These are phyloP conservation scores for Colletotrichum tamarilloi DNA, from an alignment of 2,329 filamentous ascomycete genomes.

Conservation along the genomic window DNA sequence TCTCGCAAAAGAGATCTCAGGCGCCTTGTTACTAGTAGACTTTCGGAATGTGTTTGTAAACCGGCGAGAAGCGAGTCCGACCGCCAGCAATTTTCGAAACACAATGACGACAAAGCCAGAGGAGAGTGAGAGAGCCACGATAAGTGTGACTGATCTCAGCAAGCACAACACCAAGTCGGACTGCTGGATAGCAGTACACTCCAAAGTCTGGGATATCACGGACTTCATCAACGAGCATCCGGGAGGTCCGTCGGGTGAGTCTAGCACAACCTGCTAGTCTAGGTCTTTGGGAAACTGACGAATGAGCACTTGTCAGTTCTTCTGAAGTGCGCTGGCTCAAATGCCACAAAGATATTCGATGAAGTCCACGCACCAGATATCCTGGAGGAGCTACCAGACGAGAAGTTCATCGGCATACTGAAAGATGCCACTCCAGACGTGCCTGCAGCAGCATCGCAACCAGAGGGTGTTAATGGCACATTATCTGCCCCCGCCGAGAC, in stretches of 20 bases:
- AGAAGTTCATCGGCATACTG: constrained; percentile 41
- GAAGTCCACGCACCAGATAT: constrained; percentile 45
- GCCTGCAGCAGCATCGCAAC: constrained; percentile 52
- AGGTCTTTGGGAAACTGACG: not conserved
- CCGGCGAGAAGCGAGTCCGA: not conserved
- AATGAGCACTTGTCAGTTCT: constrained; percentile 56
- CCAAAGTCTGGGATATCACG: constrained; percentile 76
- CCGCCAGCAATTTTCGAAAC: not conserved
- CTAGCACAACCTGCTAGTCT: not conserved
- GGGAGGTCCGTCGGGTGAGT: constrained; percentile 48
- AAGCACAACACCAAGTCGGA: constrained; percentile 59
- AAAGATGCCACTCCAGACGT: constrained; percentile 45
- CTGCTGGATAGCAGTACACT: constrained; percentile 77
- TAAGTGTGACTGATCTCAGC: constrained; percentile 51
- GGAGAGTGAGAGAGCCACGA: constrained; percentile 9
- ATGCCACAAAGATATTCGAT: constrained; percentile 48
- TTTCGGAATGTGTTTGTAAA: not conserved
- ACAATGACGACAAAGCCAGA: constrained; percentile 7
- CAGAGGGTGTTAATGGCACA: constrained; percentile 53
- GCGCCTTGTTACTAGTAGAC: too few species aligned
- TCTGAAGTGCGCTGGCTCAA: constrained; percentile 47
- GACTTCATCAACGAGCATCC: constrained; percentile 64
- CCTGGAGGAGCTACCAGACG: constrained; percentile 41
- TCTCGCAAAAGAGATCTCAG: not conserved
- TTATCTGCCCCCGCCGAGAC: not conserved